Conservation (phyloP, 352 stramenopile species). For the Achlya hypogyna region DNA sequence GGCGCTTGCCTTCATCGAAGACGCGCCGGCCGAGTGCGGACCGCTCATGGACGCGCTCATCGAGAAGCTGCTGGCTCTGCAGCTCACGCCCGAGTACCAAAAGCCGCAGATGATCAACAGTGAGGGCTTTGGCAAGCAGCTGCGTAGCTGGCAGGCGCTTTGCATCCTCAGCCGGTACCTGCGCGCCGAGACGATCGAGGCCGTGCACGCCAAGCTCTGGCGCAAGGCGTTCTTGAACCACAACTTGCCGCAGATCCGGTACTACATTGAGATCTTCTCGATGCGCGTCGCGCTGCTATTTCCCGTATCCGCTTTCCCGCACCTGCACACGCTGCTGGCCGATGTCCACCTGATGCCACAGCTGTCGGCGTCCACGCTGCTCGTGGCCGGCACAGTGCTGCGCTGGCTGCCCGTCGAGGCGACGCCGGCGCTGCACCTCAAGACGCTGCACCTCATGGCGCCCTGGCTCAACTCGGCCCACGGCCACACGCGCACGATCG, state of each 20-base stretch:
- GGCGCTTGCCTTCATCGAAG: slow-evolving; percentile 55
- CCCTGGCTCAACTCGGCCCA: slow-evolving; percentile 74
- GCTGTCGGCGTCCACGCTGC: slow-evolving; percentile 48
- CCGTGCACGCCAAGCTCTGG: slow-evolving; percentile 33
- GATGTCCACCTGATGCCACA: slow-evolving; percentile 70
- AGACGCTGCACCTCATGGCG: slow-evolving; percentile 28
- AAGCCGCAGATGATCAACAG: slow-evolving; percentile 82
- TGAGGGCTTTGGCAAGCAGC: slow-evolving; percentile 62
- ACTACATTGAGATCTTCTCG: slow-evolving; percentile 76
- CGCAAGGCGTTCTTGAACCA: slow-evolving; percentile 38
- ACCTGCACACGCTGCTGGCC: slow-evolving; percentile 36
- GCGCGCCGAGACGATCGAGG: slow-evolving; percentile 21
- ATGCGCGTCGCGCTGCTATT: slow-evolving; percentile 60
- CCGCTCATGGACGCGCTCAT: slow-evolving; percentile 34
- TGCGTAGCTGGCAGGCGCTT: slow-evolving; percentile 71
- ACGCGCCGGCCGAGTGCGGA: slow-evolving; percentile 33
- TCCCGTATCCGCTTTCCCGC: slow-evolving; percentile 23
- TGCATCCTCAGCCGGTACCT: slow-evolving; percentile 58
- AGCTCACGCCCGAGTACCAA: slow-evolving; percentile 47
- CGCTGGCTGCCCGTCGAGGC: slow-evolving; percentile 2
- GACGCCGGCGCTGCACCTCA: neutral
- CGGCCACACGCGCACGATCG: slow-evolving; percentile 70
- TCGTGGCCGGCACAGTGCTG: slow-evolving; percentile 22
- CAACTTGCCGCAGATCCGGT: slow-evolving; percentile 58
- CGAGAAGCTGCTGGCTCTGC: slow-evolving; percentile 35